Evolutionary conservation across 257 asterid species (phyloP), one percentile per base, ranked within the genome.

Genomic region (Primulina huaijiensis): DNA sequence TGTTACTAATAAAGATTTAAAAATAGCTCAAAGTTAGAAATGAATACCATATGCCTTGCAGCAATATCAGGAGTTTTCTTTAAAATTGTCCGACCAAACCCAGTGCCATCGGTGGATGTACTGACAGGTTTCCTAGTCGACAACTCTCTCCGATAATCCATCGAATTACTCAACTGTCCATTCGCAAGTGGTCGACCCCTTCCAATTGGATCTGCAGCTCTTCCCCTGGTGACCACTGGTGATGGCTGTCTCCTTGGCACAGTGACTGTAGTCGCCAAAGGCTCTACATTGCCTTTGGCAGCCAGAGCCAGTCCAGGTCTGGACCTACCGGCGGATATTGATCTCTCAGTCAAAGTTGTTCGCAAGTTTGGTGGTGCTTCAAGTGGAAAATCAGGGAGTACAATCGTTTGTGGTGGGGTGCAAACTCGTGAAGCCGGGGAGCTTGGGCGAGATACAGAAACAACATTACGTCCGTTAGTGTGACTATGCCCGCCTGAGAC

Each of bases 351-450:
- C 78, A 94, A 83, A 75, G 95, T 78, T 10, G 99, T 94, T 61
- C 97, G 87, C 67, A 94, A 84, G 81, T 94, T 94, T 71, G 97
- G 96, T 16, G 99, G 99, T 69, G 97, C 89, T 43, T 91, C 97
- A 55, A 78, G 93, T 10, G 97, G 83, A 80, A 94, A 91, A 85
- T 94, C 96, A 16, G 87, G 86, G 73, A 79, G 96, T 34, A 86
- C 74, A 6, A 89, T 83, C n/a, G 95, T 89, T 72, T 84, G 96
- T 65, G 92, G 83, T 60, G 92, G 63, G 29, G 92, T 76, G 58
- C 92, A 93, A 74, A 81, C 82, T 67, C 92, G 87, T 72, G 93
- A 90, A 64, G 90, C 84, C 38, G 99, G 98, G 82, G 98, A 94
- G 88, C 92, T 86, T 60, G 98, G 97, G 70, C 99, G 93, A 73